Base-by-base conservation (phyloP, 1,284 basidiomycete genomes). In the Baeospora myosura region DNA sequence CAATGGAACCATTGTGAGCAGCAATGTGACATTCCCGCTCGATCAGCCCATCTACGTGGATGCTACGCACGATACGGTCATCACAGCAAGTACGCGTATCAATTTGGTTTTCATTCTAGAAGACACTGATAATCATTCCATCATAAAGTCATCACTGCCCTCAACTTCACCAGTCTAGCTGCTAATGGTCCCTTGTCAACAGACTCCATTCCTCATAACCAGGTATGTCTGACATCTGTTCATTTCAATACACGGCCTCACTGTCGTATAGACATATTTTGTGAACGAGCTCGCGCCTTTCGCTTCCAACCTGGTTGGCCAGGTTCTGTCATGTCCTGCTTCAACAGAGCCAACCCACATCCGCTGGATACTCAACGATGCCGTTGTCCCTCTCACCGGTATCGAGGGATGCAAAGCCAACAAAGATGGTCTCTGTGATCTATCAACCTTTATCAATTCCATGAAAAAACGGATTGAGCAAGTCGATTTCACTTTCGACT, bases 91-190 rank as follows among this genome's bases (percentile, higher is more conserved):
- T 69, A 43, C 44, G 62, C n/a, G n/a, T n/a, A n/a, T n/a, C n/a
- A n/a, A n/a, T 52, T 6, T n/a, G 10, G 20, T 40, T 28, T 7
- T 41, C 29, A 17, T 31, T 16, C 22, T 26, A 17, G 3, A 17
- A 3, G 26, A 8, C 11, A 25, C 38, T 22, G 18, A 38, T 28
- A 4, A 25, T 38, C 4, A 12, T 5, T 21, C 16, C 5, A 32
- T n/a, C 16, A 35, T 28, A 20, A 44, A 78, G 76, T 78, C 16
- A 55, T 74, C 8, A 69, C 72, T 2, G 70, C 79, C 0, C 61
- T 83, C 57, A 81, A 82, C 58, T 70, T 85, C 44, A 78, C 80
- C 1, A 64, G 65, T 4, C 69, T 85, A 36, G 67, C 73, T 18
- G 64, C 63, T 1, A 63, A 60, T 29, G 81, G 78, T 0, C 72